phyloP scores from a whole-genome alignment of 2,329 filamentous ascomycete genomes.

The Hymenoscyphus scutula region DNA sequence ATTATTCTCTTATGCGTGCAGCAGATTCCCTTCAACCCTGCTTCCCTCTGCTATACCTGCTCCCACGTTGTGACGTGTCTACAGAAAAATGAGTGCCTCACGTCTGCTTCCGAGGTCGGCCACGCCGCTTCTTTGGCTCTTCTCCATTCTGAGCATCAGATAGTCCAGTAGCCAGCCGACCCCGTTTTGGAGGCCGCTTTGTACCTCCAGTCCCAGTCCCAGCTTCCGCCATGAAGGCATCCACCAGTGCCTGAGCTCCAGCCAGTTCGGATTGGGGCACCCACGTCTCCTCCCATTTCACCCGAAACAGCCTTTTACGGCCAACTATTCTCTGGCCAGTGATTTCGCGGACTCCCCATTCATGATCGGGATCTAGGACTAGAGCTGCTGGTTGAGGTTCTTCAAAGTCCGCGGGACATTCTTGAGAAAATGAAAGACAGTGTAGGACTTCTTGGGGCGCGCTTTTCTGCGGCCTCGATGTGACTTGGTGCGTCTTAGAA shows the following conservation, averaged over 20 bases:
- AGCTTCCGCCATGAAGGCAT: conserved; percentile 4
- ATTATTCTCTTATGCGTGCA: background rate
- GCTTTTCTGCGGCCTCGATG: too few relatives aligned
- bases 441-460: too few relatives aligned
- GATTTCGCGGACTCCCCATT: conserved; percentile 17
- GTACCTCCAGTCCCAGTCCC: too few relatives aligned
- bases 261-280: conserved; percentile 14
- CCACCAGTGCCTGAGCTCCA: conserved; percentile 10
- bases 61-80: background rate
- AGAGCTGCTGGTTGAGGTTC: background rate
- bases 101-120: conserved; percentile 14
- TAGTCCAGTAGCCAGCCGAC: background rate
- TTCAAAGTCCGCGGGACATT: conserved; percentile 4
- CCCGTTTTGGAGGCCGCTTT: conserved; percentile 3
- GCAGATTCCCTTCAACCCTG: background rate
- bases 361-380: conserved; percentile 1
- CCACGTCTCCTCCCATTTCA: conserved; percentile 15
- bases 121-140: conserved; percentile 9
- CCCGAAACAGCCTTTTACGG: conserved; percentile 11
- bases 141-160: background rate
- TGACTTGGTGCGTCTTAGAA: too few relatives aligned
- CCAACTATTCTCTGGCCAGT: conserved; percentile 9
- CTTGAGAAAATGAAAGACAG: conserved; percentile 26
- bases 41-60: background rate
- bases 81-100: background rate